Conservation (phyloP, 345 rosid genomes). For the Gossypium herbaceum region DNA sequence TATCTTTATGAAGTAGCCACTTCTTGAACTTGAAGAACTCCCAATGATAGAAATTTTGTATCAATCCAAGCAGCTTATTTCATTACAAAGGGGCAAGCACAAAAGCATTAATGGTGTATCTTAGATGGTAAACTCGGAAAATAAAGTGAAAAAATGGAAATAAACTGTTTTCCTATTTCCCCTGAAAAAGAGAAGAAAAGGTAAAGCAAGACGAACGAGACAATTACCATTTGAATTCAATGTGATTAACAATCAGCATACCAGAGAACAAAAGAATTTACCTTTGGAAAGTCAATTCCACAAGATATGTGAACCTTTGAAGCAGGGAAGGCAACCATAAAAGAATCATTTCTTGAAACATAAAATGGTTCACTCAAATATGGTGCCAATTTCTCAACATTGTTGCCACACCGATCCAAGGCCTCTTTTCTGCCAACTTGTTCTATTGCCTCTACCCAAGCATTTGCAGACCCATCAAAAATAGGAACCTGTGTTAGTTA, state of each 20-base stretch:
- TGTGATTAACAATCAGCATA: neutral
- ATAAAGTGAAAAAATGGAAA: neutral
- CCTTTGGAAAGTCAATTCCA: conserved; percentile 85
- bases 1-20: neutral
- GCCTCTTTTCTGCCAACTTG: conserved; percentile 56
- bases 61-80: neutral
- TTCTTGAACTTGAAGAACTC: neutral
- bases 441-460: conserved; percentile 67
- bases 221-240: neutral
- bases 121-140: neutral
- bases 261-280: conserved; percentile 2
- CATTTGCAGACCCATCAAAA: conserved; percentile 80
- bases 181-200: neutral
- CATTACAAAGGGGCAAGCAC: neutral
- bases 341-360: conserved; percentile 56
- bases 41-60: neutral
- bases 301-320: conserved; percentile 51
- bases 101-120: neutral
- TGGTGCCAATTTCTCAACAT: conserved; percentile 51
- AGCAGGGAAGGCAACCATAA: conserved; percentile 66
- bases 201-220: neutral
- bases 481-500: conserved; percentile 62
- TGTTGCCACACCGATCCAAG: conserved; percentile 42
- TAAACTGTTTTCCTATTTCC: neutral
- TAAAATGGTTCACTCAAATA: conserved; percentile 55